These are phyloP conservation scores for Neopestalotiopsis sp. DNA, from an alignment of 2,329 filamentous ascomycete species.

Conservation along the genomic window DNA sequence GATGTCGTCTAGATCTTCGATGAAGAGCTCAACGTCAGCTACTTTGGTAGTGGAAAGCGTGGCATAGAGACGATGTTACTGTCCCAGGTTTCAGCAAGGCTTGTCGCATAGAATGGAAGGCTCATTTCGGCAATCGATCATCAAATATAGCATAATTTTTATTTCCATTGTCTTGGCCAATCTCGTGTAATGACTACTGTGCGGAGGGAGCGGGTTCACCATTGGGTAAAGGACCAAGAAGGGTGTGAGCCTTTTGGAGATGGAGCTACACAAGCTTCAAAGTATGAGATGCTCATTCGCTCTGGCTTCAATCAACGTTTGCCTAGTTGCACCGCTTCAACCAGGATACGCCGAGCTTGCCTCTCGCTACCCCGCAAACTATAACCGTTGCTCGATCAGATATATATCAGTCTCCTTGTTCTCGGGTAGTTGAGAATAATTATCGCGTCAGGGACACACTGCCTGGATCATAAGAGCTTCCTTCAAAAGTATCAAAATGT, in stretches of 20 bases:
- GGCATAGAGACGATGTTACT: too few relatives aligned
- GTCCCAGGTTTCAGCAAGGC: too few relatives aligned
- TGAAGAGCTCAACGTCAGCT: too few relatives aligned
- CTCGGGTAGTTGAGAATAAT: too few relatives aligned
- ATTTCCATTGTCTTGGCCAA: too few relatives aligned
- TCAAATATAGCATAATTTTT: too few relatives aligned
- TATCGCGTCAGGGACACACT: background rate
- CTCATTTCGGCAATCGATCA: too few relatives aligned
- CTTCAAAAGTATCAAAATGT: background rate
- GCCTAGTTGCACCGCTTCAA: background rate
- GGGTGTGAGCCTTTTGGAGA: background rate
- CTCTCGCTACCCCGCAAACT: conserved; percentile 2
- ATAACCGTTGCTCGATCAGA: background rate
- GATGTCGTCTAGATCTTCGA: background rate
- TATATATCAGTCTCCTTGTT: too few relatives aligned
- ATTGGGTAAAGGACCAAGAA: too few relatives aligned
- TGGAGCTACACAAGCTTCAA: background rate
- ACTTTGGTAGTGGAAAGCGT: too few relatives aligned
- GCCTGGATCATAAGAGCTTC: too few relatives aligned
- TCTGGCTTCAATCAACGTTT: background rate
- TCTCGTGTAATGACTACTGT: background rate
- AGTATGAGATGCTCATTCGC: background rate
- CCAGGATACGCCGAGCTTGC: background rate
- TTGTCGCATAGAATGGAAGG: too few relatives aligned
- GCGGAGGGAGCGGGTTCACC: background rate